Evolutionary conservation across 2,329 filamentous ascomycete species (phyloP).

Genomic region (Ascochyta koolunga): DNA sequence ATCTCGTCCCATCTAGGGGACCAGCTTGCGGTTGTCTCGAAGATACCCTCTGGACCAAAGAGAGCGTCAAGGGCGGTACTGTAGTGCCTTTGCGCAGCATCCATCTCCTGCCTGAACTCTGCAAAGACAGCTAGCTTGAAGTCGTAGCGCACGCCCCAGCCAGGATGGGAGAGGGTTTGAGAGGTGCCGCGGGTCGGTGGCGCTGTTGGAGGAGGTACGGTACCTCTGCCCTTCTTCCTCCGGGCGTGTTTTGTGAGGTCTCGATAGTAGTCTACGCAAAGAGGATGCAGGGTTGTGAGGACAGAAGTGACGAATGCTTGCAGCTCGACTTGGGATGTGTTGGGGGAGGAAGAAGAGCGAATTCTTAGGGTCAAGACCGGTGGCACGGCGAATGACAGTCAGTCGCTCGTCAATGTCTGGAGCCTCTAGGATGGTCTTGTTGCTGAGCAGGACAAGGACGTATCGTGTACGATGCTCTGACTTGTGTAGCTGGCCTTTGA

Average conservation of each 20-base stretch:
- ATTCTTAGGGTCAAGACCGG: slow-evolving; percentile 79
- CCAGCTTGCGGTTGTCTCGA: slow-evolving; percentile 90
- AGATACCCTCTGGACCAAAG: slow-evolving; percentile 76
- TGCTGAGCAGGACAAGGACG: slow-evolving; percentile 77
- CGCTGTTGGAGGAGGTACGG: slow-evolving; percentile 78
- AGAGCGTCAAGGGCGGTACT: slow-evolving; percentile 85
- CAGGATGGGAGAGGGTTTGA: slow-evolving; percentile 80
- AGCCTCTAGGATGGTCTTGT: slow-evolving; percentile 65
- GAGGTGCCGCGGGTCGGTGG: slow-evolving; percentile 85
- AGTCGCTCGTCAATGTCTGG: slow-evolving; percentile 76
- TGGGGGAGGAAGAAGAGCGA: slow-evolving; percentile 82
- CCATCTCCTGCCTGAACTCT: slow-evolving; percentile 92
- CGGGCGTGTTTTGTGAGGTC: slow-evolving; percentile 91
- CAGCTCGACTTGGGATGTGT: slow-evolving; percentile 73
- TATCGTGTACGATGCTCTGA: slow-evolving; percentile 81
- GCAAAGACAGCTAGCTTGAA: slow-evolving; percentile 91
- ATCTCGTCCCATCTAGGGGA: slow-evolving; percentile 89
- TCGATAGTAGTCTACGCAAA: slow-evolving; percentile 87
- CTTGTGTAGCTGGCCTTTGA: slow-evolving; percentile 70
- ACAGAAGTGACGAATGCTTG: slow-evolving; percentile 75
- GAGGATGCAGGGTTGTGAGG: slow-evolving; percentile 72
- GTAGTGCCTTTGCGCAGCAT: slow-evolving; percentile 82
- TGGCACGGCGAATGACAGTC: slow-evolving; percentile 77
- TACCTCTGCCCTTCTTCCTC: slow-evolving; percentile 82
- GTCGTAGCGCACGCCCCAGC: slow-evolving; percentile 94